Evolutionary conservation across 192 early-diverging fungal species (phyloP), one percentile per base, ranked within the genome.

Genomic region (Linnemannia schmuckeri): DNA sequence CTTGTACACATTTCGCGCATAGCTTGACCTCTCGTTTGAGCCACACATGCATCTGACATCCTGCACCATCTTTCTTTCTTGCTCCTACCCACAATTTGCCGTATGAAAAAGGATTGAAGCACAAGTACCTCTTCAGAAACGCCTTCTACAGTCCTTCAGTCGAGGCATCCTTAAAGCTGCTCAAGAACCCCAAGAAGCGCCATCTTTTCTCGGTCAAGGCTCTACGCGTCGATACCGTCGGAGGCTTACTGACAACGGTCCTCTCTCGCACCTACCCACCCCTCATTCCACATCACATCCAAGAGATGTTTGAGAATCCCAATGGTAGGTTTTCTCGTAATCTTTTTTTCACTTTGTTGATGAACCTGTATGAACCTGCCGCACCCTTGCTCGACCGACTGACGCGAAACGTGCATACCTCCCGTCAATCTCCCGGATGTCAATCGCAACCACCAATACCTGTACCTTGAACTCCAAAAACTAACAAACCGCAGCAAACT

Each of bases 211-310:
- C 42, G 12, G 70, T 87, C 66, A 87, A 87, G 52, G 78, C 75
- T 76, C 81, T 87, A 72, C 85, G 85, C 27, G 46, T 87, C 27
- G 85, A 87, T 70, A 87, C 85, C 15, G 79, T 87, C 13, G 85
- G 70, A 41, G 85, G 85, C 0, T 54, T 87, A 40, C 47, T 87
- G 54, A 87, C 80, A 13, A 87, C 85, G 3, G 72, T 72, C 4
- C 76, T 87, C 1, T 87, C 85, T 3, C 55, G 85, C 4, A 87
- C 85, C 1, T 81, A 74, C 30, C 85, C 85, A 35, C 79, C 85
- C 7, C 79, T 87, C 22, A 81, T 87, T 27, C 85, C 85, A 18
- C 40, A 33, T 2, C 47, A 73, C 7, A 55, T 81, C n/a, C 79
- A 69, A 4, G 76, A 87, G n/a, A 35, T 81, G 42, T 78, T 87